Base-by-base conservation (phyloP, 345 rosid species). In the Euclidium syriacum region DNA sequence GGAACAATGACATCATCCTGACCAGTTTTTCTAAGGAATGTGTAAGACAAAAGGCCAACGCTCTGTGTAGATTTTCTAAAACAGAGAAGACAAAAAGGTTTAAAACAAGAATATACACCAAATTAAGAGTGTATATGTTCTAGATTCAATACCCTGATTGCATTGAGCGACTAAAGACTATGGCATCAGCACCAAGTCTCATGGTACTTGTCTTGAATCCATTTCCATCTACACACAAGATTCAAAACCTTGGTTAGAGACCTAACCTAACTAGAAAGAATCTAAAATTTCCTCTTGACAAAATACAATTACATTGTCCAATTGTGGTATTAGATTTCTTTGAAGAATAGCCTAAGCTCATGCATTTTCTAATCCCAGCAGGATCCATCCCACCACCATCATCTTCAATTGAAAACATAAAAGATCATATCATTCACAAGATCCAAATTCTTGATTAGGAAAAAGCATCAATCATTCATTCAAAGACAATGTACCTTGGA, bases 191-290 rank as follows among this genome's bases (percentile, higher is more conserved):
- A 61, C 98, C 98, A 34, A 92, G 78, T 62, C 97, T 71, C 96
- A 92, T 92, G 60, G 97, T 89, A 67, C 98, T 92, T 48, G 96
- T 89, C 89, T 92, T 92, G 79, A 92, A 92, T 54, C 98, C 98
- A 81, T 89, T 92, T 42, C 98, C 98, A 87, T 92, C 97, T 92
- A 77, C 5, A 34, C 29, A 50, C 15, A 43, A 48, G n/a, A 51
- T 2, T 46, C 49, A 30, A 1, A 9, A 24, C 39, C 36, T 0
- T 8, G 23, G 53, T 67, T 35, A 67, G 38, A 32, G 27, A 52
- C 22, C 40, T 17, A 26, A 42, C 14, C 39, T n/a, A 59, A 40
- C 62, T 11, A 56, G 24, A 53, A 62, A 61, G 10, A 55, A 66
- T 9, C 14, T 59, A n/a, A n/a, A 68, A 61, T 6, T 9, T 24